These are phyloP conservation scores for Triticum timopheevii DNA, from an alignment of 176 grass and related monocot species.

Conservation along the genomic window DNA sequence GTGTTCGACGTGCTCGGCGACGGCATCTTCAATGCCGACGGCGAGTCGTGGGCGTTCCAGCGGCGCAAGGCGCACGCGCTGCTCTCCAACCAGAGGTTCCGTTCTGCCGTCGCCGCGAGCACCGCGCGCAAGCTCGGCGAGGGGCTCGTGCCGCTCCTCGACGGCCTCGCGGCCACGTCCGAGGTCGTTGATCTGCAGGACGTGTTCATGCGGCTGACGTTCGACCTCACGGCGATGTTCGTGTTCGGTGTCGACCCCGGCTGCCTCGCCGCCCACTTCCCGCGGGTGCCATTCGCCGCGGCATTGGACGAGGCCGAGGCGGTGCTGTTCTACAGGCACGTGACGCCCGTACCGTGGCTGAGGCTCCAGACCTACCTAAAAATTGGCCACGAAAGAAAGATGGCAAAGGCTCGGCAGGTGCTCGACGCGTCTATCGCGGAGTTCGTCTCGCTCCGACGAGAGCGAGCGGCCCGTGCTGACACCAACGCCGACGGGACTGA, in stretches of 20 bases:
- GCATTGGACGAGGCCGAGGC: conserved; percentile 64
- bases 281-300: conserved; percentile 50
- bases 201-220: conserved; percentile 71
- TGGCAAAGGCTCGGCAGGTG: conserved; percentile 33
- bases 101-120: no score
- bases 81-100: no score
- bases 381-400: conserved; percentile 43
- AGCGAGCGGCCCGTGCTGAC: background rate
- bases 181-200: conserved; percentile 58
- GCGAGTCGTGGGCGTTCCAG: conserved; percentile 38
- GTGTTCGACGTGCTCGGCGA: conserved; percentile 55
- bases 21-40: conserved; percentile 93
- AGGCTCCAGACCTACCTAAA: conserved; percentile 34
- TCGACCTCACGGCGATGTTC: conserved; percentile 67
- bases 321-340: background rate
- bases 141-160: conserved; percentile 52
- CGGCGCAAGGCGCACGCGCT: no score
- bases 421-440: conserved; percentile 54
- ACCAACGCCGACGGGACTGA: background rate
- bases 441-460: conserved; percentile 42
- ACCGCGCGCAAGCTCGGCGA: conserved; percentile 37
- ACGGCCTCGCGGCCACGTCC: conserved; percentile 29
- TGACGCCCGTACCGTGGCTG: conserved; percentile 32
- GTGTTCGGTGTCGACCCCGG: conserved; percentile 67
- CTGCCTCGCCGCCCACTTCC: conserved; percentile 58